Conservation (phyloP, 2,329 filamentous ascomycete species). For the Huntiella moniliformis region DNA sequence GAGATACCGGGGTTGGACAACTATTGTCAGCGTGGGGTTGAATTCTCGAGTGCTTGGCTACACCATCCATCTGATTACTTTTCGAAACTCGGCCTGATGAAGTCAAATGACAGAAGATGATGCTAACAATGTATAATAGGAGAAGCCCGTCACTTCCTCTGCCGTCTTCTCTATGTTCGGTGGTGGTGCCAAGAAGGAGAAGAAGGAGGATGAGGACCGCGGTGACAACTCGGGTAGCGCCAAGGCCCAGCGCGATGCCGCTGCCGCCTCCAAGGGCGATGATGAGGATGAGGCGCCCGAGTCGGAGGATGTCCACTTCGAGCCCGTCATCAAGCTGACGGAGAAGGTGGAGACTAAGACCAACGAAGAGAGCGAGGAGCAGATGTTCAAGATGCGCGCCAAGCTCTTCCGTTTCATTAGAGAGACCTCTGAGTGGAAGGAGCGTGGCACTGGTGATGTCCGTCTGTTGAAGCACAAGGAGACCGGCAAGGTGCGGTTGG, state of each 20-base stretch:
- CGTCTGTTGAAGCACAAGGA: slow-evolving; percentile 96
- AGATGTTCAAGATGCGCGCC: slow-evolving; percentile 97
- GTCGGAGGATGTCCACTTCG: slow-evolving; percentile 88
- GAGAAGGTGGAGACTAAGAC: slow-evolving; percentile 96
- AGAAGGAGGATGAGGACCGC: slow-evolving; percentile 68
- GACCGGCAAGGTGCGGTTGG: slow-evolving; percentile 90
- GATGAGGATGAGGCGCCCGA: slow-evolving; percentile 60
- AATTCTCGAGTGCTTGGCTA: too few species aligned
- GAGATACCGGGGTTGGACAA: too few species aligned
- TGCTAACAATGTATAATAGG: slow-evolving; percentile 13
- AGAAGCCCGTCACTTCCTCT: slow-evolving; percentile 31
- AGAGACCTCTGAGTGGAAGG: slow-evolving; percentile 92
- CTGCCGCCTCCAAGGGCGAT: slow-evolving; percentile 33
- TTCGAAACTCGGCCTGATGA: too few species aligned
- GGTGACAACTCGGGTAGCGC: slow-evolving; percentile 79
- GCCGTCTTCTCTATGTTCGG: slow-evolving; percentile 97
- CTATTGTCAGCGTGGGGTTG: too few species aligned
- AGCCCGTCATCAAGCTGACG: slow-evolving; percentile 87
- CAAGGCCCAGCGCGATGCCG: slow-evolving; percentile 54
- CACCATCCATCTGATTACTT: too few species aligned
- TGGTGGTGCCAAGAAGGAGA: slow-evolving; percentile 90
- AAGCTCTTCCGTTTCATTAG: slow-evolving; percentile 98
- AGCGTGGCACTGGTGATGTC: slow-evolving; percentile 92
- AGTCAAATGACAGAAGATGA: too few species aligned
- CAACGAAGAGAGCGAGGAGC: slow-evolving; percentile 95